Conservation (phyloP, 2,329 filamentous ascomycete genomes). For the Tolypocladium ophioglossoides region DNA sequence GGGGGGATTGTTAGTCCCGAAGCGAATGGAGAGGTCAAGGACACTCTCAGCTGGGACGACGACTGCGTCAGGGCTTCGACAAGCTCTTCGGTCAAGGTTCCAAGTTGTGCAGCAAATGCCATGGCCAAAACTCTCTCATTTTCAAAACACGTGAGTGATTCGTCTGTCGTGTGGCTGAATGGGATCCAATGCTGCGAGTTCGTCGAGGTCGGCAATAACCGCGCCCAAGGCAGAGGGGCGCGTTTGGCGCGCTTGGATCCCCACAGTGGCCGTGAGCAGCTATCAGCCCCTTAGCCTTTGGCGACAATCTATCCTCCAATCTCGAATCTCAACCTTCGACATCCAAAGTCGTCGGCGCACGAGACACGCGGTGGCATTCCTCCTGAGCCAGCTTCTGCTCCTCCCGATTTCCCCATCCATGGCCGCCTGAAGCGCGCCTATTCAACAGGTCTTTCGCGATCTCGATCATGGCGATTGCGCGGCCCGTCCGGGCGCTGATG, state of each 20-base stretch:
- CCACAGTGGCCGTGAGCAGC: not conserved
- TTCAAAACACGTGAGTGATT: not conserved
- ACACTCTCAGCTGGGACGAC: constrained; percentile 35
- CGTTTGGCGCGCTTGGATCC: not conserved
- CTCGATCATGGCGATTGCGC: constrained; percentile 64
- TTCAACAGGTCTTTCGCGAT: not conserved
- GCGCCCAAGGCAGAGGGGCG: not conserved
- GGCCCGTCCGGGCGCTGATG: constrained; percentile 71
- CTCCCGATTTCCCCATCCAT: not conserved
- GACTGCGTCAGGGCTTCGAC: constrained; percentile 52
- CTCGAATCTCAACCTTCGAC: not conserved
- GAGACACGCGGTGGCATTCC: not conserved
- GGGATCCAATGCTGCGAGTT: not conserved
- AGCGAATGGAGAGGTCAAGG: not conserved
- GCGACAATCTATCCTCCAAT: not conserved
- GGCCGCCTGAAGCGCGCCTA: not conserved
- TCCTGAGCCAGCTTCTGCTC: not conserved
- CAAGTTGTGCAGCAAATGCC: constrained; percentile 58
- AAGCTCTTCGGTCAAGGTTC: constrained; percentile 58
- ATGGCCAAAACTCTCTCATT: constrained; percentile 30
- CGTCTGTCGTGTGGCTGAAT: not conserved
- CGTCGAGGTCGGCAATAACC: not conserved
- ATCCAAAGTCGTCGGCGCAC: not conserved
- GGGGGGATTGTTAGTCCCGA: constrained; percentile 2
- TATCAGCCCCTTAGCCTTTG: not conserved